Evolutionary conservation across 2,329 filamentous ascomycete species (phyloP).

Genomic region (Dendryphion nanum): DNA sequence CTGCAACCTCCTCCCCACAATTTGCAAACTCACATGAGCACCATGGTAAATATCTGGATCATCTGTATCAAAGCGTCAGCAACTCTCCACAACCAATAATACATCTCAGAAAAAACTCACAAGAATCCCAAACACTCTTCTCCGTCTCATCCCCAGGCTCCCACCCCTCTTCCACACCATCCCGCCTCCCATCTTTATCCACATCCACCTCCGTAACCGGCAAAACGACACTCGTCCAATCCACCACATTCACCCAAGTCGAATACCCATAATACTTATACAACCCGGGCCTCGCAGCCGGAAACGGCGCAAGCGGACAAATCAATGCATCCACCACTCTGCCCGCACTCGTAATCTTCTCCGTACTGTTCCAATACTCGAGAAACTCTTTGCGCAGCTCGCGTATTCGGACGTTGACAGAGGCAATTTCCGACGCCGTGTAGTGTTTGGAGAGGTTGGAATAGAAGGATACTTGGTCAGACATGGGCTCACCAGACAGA

Average conservation of each 20-base stretch:
- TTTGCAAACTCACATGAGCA: slow-evolving; percentile 36
- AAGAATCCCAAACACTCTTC: slow-evolving; percentile 22
- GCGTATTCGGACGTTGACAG: slow-evolving; percentile 29
- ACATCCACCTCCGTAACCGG: slow-evolving; percentile 34
- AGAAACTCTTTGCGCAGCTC: slow-evolving; percentile 33
- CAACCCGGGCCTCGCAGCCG: slow-evolving; percentile 27
- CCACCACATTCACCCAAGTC: slow-evolving; percentile 28
- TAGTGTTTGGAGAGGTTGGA: slow-evolving; percentile 15
- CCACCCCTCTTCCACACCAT: slow-evolving; percentile 26
- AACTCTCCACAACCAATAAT: too few relatives aligned
- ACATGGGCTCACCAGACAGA: slow-evolving; percentile 33
- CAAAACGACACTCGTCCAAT: slow-evolving; percentile 34
- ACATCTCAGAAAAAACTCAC: slow-evolving; percentile 19
- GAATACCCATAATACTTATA: slow-evolving; percentile 36
- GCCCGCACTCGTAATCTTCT: slow-evolving; percentile 21
- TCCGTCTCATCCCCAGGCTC: slow-evolving; percentile 27
- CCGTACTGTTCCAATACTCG: slow-evolving; percentile 40
- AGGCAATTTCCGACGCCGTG: slow-evolving; percentile 30
- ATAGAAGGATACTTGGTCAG: slow-evolving; percentile 23
- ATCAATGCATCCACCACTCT: slow-evolving; percentile 40
- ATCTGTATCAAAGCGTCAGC: too few relatives aligned
- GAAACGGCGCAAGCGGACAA: slow-evolving; percentile 36
- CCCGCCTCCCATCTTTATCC: slow-evolving; percentile 25
- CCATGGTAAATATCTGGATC: slow-evolving; percentile 41
- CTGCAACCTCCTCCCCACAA: slow-evolving; percentile 37